Evolutionary conservation across 768 basidiomycete species (phyloP).

Genomic region (Pleurotus platypus): DNA sequence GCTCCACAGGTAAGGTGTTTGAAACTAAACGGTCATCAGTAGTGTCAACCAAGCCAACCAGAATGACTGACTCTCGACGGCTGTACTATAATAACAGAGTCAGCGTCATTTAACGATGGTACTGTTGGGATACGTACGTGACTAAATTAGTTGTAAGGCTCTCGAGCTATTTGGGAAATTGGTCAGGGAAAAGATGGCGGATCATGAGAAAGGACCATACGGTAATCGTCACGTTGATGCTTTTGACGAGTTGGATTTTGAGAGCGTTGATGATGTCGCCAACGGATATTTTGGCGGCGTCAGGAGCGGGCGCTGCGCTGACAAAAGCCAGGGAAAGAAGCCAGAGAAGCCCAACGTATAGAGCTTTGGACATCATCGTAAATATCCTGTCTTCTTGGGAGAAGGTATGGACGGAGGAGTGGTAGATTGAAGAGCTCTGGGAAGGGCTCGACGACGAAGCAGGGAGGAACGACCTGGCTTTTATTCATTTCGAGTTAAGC

Average conservation of each 20-base stretch:
- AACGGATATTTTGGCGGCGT: conserved; percentile 21
- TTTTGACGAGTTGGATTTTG: conserved; percentile 33
- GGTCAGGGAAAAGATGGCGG: not conserved
- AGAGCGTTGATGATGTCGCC: conserved; percentile 39
- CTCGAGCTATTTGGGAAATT: conserved; percentile 24
- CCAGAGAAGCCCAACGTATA: conserved; percentile 22
- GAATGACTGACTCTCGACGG: not conserved
- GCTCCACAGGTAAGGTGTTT: conserved; percentile 39
- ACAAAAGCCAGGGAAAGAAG: conserved; percentile 19
- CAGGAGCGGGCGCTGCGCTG: conserved; percentile 14
- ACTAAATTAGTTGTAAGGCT: conserved; percentile 31
- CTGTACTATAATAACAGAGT: not conserved
- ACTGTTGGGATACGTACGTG: conserved; percentile 20
- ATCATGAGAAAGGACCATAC: conserved; percentile 17
- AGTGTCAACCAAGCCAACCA: conserved; percentile 24
- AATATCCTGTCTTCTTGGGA: no score
- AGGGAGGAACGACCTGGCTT: not conserved
- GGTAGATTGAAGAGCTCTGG: not conserved
- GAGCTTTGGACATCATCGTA: conserved; percentile 9
- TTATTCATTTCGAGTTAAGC: not conserved
- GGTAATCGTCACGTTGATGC: conserved; percentile 35
- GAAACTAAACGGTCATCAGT: not conserved
- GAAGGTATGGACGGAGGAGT: not conserved
- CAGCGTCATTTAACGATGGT: not conserved
- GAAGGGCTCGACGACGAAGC: not conserved